A percentile compares a stretch with the other conserved stretches of the same genome.
phyloP scores from a whole-genome alignment of 176 grass and related monocot genomes.

The Tuctoria greenei region DNA sequence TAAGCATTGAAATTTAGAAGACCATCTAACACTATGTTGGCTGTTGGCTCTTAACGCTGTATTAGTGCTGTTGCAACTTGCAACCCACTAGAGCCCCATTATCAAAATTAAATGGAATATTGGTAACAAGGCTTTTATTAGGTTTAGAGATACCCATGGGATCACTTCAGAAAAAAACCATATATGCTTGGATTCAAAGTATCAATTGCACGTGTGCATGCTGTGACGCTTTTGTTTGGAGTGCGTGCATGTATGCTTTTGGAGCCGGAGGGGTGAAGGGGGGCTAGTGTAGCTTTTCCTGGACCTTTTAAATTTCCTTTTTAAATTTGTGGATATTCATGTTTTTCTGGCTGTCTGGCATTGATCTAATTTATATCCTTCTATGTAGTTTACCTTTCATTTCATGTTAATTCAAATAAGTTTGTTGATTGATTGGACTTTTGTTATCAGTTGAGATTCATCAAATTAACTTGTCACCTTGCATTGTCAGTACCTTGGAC shows the following conservation, averaged over 20 bases:
- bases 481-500: neutral
- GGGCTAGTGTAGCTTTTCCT: neutral
- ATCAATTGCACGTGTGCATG: neutral
- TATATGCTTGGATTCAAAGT: neutral
- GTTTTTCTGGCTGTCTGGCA: neutral
- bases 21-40: neutral
- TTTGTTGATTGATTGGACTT: neutral
- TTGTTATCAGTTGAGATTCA: conserved; percentile 15
- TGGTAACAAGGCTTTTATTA: neutral
- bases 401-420: neutral
- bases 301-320: neutral
- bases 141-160: neutral
- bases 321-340: neutral
- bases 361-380: neutral
- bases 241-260: neutral
- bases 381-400: neutral
- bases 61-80: no score
- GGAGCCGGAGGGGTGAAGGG: no score
- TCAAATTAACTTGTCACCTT: neutral
- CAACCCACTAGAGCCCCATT: neutral
- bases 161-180: neutral
- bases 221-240: neutral
- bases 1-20: neutral
- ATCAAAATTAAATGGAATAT: neutral
- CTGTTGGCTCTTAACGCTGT: no score